Evolutionary conservation across 2,329 filamentous ascomycete species (phyloP), one percentile per base, ranked within the genome.

Genomic region (Talaromyces sp.): DNA sequence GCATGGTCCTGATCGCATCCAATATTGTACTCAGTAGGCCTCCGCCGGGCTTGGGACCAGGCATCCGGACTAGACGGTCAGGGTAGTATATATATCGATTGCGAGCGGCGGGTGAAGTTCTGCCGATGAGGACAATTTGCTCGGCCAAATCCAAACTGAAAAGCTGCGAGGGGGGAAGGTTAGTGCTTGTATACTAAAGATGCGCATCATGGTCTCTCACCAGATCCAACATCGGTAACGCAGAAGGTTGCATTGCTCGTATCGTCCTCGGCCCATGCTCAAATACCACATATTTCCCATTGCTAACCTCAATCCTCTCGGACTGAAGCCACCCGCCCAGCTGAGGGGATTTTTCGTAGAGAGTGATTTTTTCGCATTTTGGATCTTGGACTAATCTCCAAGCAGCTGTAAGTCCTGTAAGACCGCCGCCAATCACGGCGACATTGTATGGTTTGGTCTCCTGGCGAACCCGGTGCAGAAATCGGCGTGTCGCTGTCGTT

Each of bases 1-100:
- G 69, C 2, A 85, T 1, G 54, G 71, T 72, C 62, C 5, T 37
- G 21, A 64, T 21, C 11, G 33, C 46, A 35, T 58, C 48, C 64
- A 0, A 82, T 16, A 50, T 73, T 71, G 2, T 65, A 61, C 18
- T 71, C 16, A 58, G n/a, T 2, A 59, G 8, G 5, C 69, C 65
- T 16, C 63, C 60, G 2, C 69, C 63, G 52, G 72, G 70, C 18
- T 75, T 68, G 0, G 76, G 80, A 8, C 77, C 76, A 7, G 87
- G 86, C 70, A 90, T 76, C 25, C 81, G 81, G 60, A 92, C 88
- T 33, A 95, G 83, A 70, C 88, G 90, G 73, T 96, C 90, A 1
- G 91, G 91, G 71, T 96, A 96, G 82, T 95, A 97, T 64, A 98
- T 81, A 75, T 88, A 97, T 65, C 92, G 89, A 71, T 88, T 88